phyloP scores from a whole-genome alignment of 2,329 filamentous ascomycete genomes.

The Fusarium lyarnte region DNA sequence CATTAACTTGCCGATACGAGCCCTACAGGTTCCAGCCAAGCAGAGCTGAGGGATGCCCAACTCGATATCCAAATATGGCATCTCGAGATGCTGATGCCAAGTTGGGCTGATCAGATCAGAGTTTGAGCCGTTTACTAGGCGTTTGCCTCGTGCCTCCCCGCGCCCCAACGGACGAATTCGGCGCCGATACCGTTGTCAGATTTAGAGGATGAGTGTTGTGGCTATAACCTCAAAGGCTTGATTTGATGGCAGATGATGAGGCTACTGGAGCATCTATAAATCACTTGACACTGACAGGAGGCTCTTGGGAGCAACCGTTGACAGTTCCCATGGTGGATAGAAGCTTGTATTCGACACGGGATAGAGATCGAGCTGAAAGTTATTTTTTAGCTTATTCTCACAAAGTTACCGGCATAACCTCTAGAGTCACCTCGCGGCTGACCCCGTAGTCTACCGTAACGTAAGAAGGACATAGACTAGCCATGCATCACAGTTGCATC shows the following conservation, averaged over 20 bases:
- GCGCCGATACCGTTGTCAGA: background rate
- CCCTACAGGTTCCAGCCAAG: conserved; percentile 21
- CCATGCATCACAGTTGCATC: conserved; percentile 10
- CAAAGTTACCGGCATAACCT: background rate
- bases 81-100: conserved; percentile 10
- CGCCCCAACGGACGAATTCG: background rate
- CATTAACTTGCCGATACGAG: conserved; percentile 33
- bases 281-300: conserved; percentile 10
- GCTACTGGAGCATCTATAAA: background rate
- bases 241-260: background rate
- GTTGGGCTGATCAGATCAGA: conserved; percentile 22
- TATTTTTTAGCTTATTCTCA: conserved; percentile 1
- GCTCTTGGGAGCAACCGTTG: background rate
- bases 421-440: conserved; percentile 1
- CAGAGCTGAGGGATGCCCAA: conserved; percentile 4
- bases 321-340: background rate
- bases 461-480: background rate
- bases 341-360: background rate
- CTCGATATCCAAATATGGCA: conserved; percentile 22
- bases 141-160: conserved; percentile 9
- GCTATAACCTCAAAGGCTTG: background rate
- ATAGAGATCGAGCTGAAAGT: background rate
- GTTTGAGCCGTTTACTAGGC: conserved; percentile 17
- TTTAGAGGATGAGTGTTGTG: background rate
- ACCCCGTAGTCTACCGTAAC: background rate